These are phyloP conservation scores for Entomortierella beljakovae DNA, from an alignment of 192 early-diverging fungal genomes.

Conservation along the genomic window DNA sequence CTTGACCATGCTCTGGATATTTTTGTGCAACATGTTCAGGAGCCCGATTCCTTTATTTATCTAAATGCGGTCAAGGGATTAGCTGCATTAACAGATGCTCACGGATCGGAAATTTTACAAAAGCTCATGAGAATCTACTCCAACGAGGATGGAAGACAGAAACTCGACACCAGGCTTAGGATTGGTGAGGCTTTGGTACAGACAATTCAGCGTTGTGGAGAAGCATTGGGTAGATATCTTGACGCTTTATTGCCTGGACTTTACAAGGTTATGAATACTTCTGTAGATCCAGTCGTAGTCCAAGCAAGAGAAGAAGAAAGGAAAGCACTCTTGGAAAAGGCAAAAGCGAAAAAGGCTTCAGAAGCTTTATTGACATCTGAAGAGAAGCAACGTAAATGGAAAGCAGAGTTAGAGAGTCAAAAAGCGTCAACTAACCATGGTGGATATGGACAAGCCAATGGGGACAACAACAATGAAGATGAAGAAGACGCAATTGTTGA, in stretches of 20 bases:
- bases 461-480: constrained; percentile 6
- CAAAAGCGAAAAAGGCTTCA: constrained; percentile 12
- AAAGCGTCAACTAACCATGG: background rate
- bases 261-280: constrained; percentile 51
- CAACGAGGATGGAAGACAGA: constrained; percentile 35
- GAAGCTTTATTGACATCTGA: constrained; percentile 37
- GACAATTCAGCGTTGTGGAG: constrained; percentile 85
- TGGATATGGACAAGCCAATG: no score
- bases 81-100: constrained; percentile 82
- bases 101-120: constrained; percentile 76
- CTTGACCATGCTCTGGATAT: constrained; percentile 76
- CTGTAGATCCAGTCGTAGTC: constrained; percentile 13
- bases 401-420: constrained; percentile 1
- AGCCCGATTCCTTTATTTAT: constrained; percentile 92
- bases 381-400: constrained; percentile 42
- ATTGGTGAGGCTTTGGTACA: constrained; percentile 91
- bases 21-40: constrained; percentile 82
- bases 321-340: constrained; percentile 2
- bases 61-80: constrained; percentile 93
- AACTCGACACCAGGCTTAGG: constrained; percentile 79
- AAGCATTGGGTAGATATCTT: constrained; percentile 81
- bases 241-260: constrained; percentile 35
- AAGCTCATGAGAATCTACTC: constrained; percentile 79
- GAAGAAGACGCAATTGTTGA: constrained; percentile 21
- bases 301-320: constrained; percentile 28